A percentile compares a stretch with the other conserved stretches of the same genome.
These are phyloP conservation scores for Lasiosphaeriaceae sp. DNA, from an alignment of 495 filamentous ascomycete genomes.

Conservation along the genomic window DNA sequence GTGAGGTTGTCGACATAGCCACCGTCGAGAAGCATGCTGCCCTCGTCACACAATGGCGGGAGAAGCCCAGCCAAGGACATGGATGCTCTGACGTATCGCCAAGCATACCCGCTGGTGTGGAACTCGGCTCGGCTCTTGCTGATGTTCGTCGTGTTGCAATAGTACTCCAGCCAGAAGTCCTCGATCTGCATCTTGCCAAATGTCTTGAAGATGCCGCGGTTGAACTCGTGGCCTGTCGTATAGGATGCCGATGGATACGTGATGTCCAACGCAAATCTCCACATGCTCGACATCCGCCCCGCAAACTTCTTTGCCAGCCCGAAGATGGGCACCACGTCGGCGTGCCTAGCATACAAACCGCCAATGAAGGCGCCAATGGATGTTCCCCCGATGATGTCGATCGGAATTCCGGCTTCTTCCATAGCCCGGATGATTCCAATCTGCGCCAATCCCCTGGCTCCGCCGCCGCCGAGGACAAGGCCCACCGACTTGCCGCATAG, in stretches of 20 bases:
- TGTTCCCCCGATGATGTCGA: conserved; percentile 93
- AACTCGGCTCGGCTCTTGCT: conserved; percentile 82
- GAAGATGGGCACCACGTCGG: conserved; percentile 95
- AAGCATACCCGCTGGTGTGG: conserved; percentile 92
- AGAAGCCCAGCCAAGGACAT: conserved; percentile 94
- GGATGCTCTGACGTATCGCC: conserved; percentile 91
- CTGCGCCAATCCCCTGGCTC: conserved; percentile 85
- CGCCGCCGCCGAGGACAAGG: conserved; percentile 88
- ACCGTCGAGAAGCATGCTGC: conserved; percentile 91
- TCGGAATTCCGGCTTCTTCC: conserved; percentile 93
- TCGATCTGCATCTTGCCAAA: conserved; percentile 96
- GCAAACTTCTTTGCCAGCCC: conserved; percentile 95
- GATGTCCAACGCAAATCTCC: conserved; percentile 91
- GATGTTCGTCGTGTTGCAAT: conserved; percentile 99
- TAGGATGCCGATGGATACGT: conserved; percentile 95
- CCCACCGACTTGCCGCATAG: conserved; percentile 94
- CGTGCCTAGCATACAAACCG: conserved; percentile 90
- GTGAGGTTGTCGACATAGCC: conserved; percentile 98
- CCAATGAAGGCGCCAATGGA: conserved; percentile 98
- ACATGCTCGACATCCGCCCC: conserved; percentile 94
- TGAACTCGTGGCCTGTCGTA: conserved; percentile 98
- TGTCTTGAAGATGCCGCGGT: conserved; percentile 97
- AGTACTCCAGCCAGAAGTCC: conserved; percentile 98
- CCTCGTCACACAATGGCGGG: conserved; percentile 93
- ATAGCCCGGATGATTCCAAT: conserved; percentile 91